Percentiles rank a stretch among this genome's conserved stretches.
Conservation (phyloP, 2,329 filamentous ascomycete species). For the Beauveria varroae region DNA sequence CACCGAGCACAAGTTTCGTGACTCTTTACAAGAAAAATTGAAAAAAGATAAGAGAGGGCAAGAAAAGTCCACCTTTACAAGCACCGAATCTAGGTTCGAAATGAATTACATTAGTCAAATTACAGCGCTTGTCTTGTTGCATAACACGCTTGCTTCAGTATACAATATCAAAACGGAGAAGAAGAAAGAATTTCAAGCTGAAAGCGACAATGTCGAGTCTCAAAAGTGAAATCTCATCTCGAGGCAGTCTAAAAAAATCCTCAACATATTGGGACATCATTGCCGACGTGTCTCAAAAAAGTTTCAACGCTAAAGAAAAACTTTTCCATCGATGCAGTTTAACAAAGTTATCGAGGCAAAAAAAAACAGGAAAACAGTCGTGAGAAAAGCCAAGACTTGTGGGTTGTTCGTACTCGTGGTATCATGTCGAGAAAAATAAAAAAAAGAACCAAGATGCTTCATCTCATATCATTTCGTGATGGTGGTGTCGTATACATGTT, state of each 20-base stretch:
- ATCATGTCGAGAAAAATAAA: neutral
- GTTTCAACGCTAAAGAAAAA: neutral
- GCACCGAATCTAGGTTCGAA: neutral
- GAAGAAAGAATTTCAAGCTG: neutral
- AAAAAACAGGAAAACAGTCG: neutral
- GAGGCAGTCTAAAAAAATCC: neutral
- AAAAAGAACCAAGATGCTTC: neutral
- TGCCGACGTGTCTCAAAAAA: neutral
- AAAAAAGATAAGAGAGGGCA: neutral
- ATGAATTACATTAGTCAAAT: neutral
- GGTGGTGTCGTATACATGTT: slow-evolving; percentile 5
- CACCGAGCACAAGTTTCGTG: neutral
- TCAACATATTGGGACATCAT: neutral
- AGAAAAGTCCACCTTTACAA: neutral
- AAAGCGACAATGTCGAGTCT: neutral
- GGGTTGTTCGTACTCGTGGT: neutral
- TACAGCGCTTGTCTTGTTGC: neutral
- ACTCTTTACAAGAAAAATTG: neutral
- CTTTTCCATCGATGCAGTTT: neutral
- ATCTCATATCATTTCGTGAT: slow-evolving; percentile 2
- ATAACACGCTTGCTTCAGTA: neutral
- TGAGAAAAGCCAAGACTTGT: neutral
- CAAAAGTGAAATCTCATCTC: neutral
- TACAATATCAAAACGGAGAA: neutral
- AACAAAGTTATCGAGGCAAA: neutral